These are phyloP conservation scores for Nannochloropsis salina DNA, from an alignment of 108 stramenopile species.

Conservation along the genomic window DNA sequence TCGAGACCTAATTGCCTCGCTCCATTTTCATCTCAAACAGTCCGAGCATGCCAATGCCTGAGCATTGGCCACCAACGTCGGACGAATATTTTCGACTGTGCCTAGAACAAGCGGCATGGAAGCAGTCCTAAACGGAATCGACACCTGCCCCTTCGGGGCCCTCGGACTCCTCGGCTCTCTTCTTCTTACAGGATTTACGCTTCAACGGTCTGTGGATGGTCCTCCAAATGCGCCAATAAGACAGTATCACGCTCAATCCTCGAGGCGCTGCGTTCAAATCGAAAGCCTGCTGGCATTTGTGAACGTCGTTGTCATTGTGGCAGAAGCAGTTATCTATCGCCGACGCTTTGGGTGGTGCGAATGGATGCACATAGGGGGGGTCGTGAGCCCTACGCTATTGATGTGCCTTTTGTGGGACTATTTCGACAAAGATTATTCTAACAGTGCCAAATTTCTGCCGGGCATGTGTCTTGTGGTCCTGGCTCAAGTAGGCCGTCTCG, in stretches of 20 bases:
- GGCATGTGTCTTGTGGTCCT: neutral
- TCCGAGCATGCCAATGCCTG: too few relatives aligned
- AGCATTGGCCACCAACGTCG: too few relatives aligned
- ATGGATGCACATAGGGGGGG: neutral
- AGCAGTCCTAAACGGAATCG: neutral
- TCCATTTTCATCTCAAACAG: too few relatives aligned
- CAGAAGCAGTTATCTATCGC: neutral
- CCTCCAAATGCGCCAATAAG: neutral
- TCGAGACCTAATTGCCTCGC: too few relatives aligned
- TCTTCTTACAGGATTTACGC: neutral
- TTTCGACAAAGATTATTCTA: neutral
- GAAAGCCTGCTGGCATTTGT: neutral
- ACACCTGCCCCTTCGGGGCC: neutral
- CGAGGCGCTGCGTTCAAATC: neutral
- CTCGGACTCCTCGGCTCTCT: neutral
- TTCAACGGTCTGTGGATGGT: neutral
- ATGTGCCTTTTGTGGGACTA: neutral
- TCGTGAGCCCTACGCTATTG: neutral
- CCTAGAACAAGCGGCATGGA: neutral
- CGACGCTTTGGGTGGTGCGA: neutral
- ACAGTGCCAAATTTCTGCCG: neutral
- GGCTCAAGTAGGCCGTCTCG: neutral
- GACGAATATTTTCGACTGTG: too few relatives aligned
- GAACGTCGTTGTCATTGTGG: neutral
- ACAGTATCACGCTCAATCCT: too few relatives aligned